These are phyloP conservation scores for Tuber borchii DNA, from an alignment of 495 filamentous ascomycete genomes.

Conservation along the genomic window DNA sequence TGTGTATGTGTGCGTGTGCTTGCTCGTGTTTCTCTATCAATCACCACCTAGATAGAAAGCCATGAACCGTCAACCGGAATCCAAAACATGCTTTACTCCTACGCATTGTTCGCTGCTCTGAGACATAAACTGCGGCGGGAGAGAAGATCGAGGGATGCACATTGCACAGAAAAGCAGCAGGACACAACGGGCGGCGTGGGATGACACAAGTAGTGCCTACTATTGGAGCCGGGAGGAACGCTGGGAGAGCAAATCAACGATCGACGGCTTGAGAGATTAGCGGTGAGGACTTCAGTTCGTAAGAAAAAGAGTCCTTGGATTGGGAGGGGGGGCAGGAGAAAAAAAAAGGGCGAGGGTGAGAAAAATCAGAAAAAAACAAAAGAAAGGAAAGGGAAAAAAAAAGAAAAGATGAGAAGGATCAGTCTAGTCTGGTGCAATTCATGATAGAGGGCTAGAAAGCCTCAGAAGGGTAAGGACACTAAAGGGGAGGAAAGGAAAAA, in stretches of 20 bases:
- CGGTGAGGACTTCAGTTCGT: constrained; percentile 16
- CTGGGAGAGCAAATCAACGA: constrained; percentile 38
- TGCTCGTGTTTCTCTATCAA: not conserved
- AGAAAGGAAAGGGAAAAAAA: not conserved
- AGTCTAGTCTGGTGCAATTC: constrained; percentile 32
- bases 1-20: not conserved
- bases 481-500: constrained; percentile 22
- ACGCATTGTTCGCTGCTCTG: constrained; percentile 3
- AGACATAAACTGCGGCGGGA: constrained; percentile 4
- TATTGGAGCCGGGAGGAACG: constrained; percentile 33
- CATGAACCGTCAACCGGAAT: not conserved
- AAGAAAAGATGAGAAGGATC: constrained; percentile 23
- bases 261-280: constrained; percentile 36
- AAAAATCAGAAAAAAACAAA: not conserved
- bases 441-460: constrained; percentile 28
- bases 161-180: constrained; percentile 15
- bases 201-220: constrained; percentile 30
- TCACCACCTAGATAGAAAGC: not conserved
- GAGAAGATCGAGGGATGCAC: constrained; percentile 4
- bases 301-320: not conserved
- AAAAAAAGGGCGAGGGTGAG: constrained; percentile 20
- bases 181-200: constrained; percentile 35
- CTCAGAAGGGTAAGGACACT: constrained; percentile 33
- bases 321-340: constrained; percentile 8
- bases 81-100: not conserved